Percentiles rank a stretch among this genome's conserved stretches.
Conservation (phyloP, 2,329 filamentous ascomycete species). For the Colletotrichum sp. region DNA sequence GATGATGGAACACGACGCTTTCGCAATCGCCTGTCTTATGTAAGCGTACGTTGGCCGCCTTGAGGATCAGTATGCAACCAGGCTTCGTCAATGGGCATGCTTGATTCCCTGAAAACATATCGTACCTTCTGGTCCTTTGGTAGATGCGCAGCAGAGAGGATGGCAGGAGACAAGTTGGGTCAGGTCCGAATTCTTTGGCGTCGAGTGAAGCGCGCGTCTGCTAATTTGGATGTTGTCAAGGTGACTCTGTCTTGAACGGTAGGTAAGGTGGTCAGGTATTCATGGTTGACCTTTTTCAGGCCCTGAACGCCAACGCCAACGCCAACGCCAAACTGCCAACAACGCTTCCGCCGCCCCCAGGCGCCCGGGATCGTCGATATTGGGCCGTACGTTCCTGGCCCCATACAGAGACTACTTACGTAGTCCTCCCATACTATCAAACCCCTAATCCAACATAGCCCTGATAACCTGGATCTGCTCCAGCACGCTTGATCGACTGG, state of each 20-base stretch:
- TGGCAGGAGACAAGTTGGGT: neutral
- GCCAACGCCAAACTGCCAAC: too few species aligned
- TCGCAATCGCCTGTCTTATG: neutral
- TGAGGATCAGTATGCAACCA: neutral
- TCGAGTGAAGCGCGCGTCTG: neutral
- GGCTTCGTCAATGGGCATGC: neutral
- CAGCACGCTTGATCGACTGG: slow-evolving; percentile 68
- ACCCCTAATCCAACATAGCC: slow-evolving; percentile 34
- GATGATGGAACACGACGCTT: neutral
- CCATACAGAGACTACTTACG: too few species aligned
- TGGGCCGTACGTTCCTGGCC: too few species aligned
- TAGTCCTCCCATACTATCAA: neutral
- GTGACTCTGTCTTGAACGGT: too few species aligned
- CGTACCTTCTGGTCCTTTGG: neutral
- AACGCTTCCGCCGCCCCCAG: too few species aligned
- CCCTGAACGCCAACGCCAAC: too few species aligned
- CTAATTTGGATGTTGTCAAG: neutral
- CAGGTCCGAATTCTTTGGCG: neutral
- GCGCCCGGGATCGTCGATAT: too few species aligned
- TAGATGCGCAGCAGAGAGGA: neutral
- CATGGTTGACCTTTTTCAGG: too few species aligned
- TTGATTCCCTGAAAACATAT: neutral
- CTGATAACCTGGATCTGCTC: slow-evolving; percentile 61
- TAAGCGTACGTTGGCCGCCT: neutral
- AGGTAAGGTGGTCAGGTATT: too few species aligned